Evolutionary conservation across 257 asterid genomes (phyloP), one percentile per base, ranked within the genome.

Genomic region (Craterostigma plantagineum): DNA sequence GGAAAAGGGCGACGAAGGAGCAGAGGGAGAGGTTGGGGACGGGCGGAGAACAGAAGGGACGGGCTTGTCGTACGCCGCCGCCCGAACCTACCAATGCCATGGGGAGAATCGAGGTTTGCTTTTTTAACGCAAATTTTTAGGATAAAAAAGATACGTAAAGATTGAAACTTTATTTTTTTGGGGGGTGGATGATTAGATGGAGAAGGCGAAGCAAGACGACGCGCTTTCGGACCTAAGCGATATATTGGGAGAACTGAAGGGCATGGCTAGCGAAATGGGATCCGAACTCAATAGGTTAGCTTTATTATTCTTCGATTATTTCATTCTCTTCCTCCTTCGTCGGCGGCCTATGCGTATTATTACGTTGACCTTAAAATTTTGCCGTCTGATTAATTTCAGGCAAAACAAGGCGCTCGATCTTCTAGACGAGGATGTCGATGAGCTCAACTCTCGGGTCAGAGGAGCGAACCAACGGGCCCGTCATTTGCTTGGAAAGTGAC

Each of bases 251-350:
- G 94, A 77, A 16, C 58, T 85, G 49, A 85, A 85, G 60, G 96
- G 94, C 58, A 85, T 85, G 94, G 96, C 94, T 38, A 48, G 62
- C 23, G 94, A 62, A 6, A 85, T 77, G 94, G 96, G 94, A 54
- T 14, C 71, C 36, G 94, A 85, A 48, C 83, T 85, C 30, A 53
- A 90, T 62, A 72, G 59, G 96, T 77, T 14, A 51, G 14, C 45
- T n/a, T n/a, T n/a, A n/a, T n/a, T n/a, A n/a, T n/a, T n/a, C n/a
- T n/a, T n/a, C n/a, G n/a, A n/a, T 18, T 33, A 47, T 0, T 48
- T 17, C 12, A 17, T 8, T 16, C 11, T 16, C 48, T 16, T n/a
- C 11, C 48, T 11, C 5, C 34, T 1, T 8, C 27, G 3, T 17
- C 14, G n/a, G n/a, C n/a, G n/a, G n/a, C n/a, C n/a, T n/a, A 43